Evolutionary conservation across 768 basidiomycete species (phyloP).

Genomic region (Psilocybe cubensis): DNA sequence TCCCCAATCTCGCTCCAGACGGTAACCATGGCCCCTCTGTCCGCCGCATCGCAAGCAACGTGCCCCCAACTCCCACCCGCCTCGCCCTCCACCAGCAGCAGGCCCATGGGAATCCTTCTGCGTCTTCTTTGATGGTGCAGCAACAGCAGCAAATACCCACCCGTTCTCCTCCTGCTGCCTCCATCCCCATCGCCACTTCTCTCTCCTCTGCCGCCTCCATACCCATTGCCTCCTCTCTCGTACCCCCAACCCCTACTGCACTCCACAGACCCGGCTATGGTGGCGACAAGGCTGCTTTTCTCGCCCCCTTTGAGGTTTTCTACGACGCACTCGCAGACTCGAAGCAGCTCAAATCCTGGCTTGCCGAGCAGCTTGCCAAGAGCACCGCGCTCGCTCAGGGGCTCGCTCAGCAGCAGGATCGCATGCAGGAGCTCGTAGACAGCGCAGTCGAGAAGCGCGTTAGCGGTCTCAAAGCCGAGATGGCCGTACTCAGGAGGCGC

Average conservation of each 20-base stretch:
- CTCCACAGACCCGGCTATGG: conserved; percentile 63
- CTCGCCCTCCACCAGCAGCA: conserved; percentile 16
- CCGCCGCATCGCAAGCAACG: conserved; percentile 57
- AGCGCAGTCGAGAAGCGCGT: conserved; percentile 64
- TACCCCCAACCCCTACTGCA: conserved; percentile 72
- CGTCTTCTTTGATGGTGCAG: no score
- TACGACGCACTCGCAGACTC: conserved; percentile 86
- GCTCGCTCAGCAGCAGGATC: conserved; percentile 64
- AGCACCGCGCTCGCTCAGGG: conserved; percentile 55
- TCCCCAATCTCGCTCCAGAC: conserved; percentile 52
- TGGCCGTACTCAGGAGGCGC: conserved; percentile 58
- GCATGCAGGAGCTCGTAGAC: conserved; percentile 61
- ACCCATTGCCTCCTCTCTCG: conserved; percentile 55
- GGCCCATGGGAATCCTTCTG: conserved; percentile 11
- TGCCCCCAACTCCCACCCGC: conserved; percentile 75
- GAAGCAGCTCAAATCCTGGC: conserved; percentile 76
- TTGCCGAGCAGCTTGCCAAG: conserved; percentile 73
- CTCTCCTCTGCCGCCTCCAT: no score
- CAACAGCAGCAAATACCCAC: conserved; percentile 53
- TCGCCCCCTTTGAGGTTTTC: conserved; percentile 82
- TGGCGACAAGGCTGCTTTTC: conserved; percentile 74
- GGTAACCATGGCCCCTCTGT: conserved; percentile 48
- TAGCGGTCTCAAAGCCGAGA: conserved; percentile 62
- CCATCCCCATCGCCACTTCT: conserved; percentile 68
- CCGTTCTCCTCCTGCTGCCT: conserved; percentile 46